Evolutionary conservation across 805 yeast genomes (phyloP).

Genomic region (Kazachstania martiniae): DNA sequence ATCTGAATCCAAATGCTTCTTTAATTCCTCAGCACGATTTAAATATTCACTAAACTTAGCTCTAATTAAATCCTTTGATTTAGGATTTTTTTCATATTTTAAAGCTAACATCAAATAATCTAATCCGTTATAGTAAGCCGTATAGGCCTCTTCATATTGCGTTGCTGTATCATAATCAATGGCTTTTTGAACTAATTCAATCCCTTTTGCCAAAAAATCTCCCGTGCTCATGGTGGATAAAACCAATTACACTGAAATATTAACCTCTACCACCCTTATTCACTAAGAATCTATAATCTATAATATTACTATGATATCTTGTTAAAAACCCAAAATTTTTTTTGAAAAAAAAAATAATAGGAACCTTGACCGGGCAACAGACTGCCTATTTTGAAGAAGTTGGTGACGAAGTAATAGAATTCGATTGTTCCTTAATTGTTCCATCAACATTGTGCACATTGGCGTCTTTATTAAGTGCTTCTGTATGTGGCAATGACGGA

Average conservation of each 20-base stretch:
- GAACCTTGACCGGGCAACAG: no score
- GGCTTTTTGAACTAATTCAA: constrained; percentile 86
- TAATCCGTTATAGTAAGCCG: constrained; percentile 81
- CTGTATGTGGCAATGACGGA: constrained; percentile 25
- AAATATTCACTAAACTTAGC: constrained; percentile 86
- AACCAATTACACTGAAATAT: background rate
- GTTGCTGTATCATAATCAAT: constrained; percentile 89
- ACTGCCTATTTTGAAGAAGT: no score
- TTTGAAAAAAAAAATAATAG: no score
- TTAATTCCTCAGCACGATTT: constrained; percentile 86
- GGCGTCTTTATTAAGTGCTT: no score
- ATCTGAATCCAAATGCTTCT: constrained; percentile 70
- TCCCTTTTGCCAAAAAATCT: constrained; percentile 89
- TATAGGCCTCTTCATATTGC: constrained; percentile 87
- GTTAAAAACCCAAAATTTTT: no score
- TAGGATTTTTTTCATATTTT: constrained; percentile 86
- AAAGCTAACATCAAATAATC: constrained; percentile 93
- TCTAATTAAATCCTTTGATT: constrained; percentile 78
- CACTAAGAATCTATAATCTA: no score
- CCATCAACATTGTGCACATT: no score
- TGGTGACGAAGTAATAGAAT: no score
- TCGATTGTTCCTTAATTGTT: no score
- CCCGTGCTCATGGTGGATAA: constrained; percentile 43
- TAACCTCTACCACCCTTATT: background rate
- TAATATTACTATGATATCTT: no score